Conservation (phyloP, 2,329 filamentous ascomycete genomes). For the Calonectria hawksworthii region DNA sequence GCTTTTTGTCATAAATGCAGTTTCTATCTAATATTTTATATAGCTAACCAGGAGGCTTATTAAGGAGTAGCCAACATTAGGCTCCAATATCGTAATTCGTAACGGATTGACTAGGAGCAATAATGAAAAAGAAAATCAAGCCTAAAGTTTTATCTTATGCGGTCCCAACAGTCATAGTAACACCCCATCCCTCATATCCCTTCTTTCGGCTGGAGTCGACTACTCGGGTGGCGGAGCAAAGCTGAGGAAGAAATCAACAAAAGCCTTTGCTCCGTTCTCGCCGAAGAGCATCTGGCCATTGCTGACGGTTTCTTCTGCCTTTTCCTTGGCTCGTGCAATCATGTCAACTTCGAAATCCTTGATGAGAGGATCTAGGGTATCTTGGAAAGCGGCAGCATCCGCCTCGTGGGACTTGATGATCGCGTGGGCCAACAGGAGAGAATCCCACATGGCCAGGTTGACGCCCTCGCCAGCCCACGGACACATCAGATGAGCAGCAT, state of each 20-base stretch:
- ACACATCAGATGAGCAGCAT: constrained; percentile 68
- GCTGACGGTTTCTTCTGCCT: constrained; percentile 11
- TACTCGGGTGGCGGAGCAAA: neutral
- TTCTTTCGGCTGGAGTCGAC: neutral
- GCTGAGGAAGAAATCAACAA: constrained; percentile 5
- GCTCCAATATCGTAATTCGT: neutral
- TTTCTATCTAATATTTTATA: neutral
- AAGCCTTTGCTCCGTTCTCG: constrained; percentile 15
- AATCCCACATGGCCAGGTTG: constrained; percentile 66
- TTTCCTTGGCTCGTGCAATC: constrained; percentile 9
- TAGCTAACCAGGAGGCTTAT: neutral
- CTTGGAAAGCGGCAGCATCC: neutral
- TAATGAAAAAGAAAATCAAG: no score
- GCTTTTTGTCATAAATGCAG: neutral
- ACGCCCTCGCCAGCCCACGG: constrained; percentile 67
- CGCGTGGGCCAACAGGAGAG: constrained; percentile 56
- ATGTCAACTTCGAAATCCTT: constrained; percentile 6
- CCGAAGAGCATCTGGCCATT: constrained; percentile 19
- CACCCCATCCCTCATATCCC: neutral
- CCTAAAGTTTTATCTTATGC: neutral
- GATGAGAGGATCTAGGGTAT: neutral
- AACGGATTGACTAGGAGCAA: neutral
- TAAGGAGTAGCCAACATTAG: neutral
- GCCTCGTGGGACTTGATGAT: constrained; percentile 41
- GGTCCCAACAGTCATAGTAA: neutral